Evolutionary conservation across 495 filamentous ascomycete genomes (phyloP).

Genomic region (Hypoxylon fuscum): DNA sequence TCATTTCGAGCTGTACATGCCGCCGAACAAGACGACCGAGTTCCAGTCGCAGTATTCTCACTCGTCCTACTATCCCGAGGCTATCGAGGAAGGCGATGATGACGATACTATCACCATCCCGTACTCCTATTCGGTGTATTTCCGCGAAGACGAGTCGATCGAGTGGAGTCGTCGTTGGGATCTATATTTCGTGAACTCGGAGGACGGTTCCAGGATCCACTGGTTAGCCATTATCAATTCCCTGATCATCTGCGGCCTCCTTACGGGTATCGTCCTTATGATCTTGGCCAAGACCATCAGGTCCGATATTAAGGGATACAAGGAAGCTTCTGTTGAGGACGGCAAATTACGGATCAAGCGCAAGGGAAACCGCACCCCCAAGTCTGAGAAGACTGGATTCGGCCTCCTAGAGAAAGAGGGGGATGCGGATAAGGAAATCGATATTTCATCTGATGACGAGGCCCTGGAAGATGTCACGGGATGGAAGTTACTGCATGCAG

Average conservation of each 20-base stretch:
- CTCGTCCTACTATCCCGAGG: constrained; percentile 65
- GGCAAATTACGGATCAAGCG: constrained; percentile 68
- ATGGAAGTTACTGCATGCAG: constrained; percentile 94
- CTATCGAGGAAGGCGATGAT: constrained; percentile 65
- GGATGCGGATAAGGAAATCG: constrained; percentile 62
- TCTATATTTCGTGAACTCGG: constrained; percentile 91
- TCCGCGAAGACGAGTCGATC: constrained; percentile 81
- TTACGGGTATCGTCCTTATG: constrained; percentile 85
- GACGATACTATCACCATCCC: constrained; percentile 79
- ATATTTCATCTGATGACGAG: constrained; percentile 78
- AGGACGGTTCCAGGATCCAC: constrained; percentile 84
- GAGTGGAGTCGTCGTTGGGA: constrained; percentile 94
- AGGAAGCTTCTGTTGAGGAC: constrained; percentile 71
- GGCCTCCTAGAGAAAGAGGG: constrained; percentile 73
- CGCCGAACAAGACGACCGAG: constrained; percentile 64
- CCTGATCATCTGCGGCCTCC: constrained; percentile 80
- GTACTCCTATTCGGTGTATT: constrained; percentile 94
- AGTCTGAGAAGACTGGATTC: constrained; percentile 61
- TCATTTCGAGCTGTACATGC: constrained; percentile 73
- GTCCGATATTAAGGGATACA: constrained; percentile 79
- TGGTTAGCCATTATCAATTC: constrained; percentile 96
- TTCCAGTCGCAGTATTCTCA: constrained; percentile 65
- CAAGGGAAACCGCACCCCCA: constrained; percentile 52
- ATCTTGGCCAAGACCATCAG: constrained; percentile 85
- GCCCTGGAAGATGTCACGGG: constrained; percentile 84